Conservation (phyloP, 345 rosid genomes). For the Hypericum perforatum region DNA sequence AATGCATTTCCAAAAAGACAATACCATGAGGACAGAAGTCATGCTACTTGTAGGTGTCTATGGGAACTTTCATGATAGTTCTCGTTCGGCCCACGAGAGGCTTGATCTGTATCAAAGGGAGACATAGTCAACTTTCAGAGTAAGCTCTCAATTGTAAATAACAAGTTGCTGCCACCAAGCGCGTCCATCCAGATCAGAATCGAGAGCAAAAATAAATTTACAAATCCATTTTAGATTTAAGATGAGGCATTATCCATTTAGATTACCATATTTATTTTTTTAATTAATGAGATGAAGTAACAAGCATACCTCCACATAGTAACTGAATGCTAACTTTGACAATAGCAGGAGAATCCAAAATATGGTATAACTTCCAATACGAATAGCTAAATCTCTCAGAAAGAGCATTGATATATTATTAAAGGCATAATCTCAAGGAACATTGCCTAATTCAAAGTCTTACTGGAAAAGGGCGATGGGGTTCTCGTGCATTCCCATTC, state of each 20-base stretch:
- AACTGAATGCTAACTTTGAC: conserved; percentile 51
- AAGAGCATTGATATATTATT: too few relatives aligned
- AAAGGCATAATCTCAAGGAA: background rate
- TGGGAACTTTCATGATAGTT: conserved; percentile 34
- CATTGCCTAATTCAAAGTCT: conserved; percentile 8
- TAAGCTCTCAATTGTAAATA: too few relatives aligned
- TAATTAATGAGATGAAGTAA: background rate
- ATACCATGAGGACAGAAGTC: conserved; percentile 60
- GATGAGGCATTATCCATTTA: too few relatives aligned
- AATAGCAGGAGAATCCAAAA: conserved; percentile 47
- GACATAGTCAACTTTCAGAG: background rate
- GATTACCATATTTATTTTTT: too few relatives aligned
- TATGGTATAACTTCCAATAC: conserved; percentile 38
- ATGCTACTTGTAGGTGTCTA: conserved; percentile 39
- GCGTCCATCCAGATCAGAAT: too few relatives aligned
- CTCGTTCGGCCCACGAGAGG: conserved; percentile 56
- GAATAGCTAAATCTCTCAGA: background rate
- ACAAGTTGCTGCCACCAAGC: too few relatives aligned
- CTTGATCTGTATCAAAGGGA: conserved; percentile 33
- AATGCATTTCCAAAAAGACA: background rate
- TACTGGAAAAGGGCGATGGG: conserved; percentile 38
- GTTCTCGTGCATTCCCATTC: conserved; percentile 61
- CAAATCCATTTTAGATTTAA: too few relatives aligned
- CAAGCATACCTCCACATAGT: conserved; percentile 38
- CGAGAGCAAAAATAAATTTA: too few relatives aligned